Percentiles rank a stretch among this genome's conserved stretches.
These are phyloP conservation scores for Ophiosphaerella narmari DNA, from an alignment of 2,329 filamentous ascomycete species.

Conservation along the genomic window DNA sequence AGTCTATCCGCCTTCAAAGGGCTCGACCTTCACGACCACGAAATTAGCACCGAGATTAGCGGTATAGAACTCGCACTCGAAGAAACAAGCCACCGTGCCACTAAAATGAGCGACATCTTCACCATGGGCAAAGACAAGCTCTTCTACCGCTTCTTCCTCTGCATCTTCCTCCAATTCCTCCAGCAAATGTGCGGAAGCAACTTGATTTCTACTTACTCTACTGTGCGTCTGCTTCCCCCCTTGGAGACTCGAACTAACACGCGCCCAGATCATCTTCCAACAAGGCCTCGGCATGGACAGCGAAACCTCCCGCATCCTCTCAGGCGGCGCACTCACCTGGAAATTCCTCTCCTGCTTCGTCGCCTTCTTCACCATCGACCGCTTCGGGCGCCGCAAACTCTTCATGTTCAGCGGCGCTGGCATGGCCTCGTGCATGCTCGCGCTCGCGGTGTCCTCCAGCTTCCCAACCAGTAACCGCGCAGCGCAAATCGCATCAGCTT, in stretches of 20 bases:
- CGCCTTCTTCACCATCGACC: conserved; percentile 72
- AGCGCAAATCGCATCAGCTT: conserved; percentile 58
- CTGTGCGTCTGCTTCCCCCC: conserved; percentile 56
- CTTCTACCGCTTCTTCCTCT: conserved; percentile 62
- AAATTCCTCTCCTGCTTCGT: conserved; percentile 63
- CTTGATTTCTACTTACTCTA: conserved; percentile 56
- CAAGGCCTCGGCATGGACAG: conserved; percentile 50
- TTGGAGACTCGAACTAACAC: neutral
- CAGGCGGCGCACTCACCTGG: conserved; percentile 63
- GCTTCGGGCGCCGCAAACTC: conserved; percentile 66
- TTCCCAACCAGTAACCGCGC: conserved; percentile 52
- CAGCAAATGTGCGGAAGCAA: conserved; percentile 59
- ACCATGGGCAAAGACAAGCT: conserved; percentile 67
- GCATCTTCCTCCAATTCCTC: conserved; percentile 56
- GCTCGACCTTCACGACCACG: conserved; percentile 49
- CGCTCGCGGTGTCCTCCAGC: conserved; percentile 58
- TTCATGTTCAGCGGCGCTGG: conserved; percentile 59
- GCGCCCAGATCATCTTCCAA: conserved; percentile 47
- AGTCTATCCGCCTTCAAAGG: conserved; percentile 49
- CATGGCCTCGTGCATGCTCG: conserved; percentile 61
- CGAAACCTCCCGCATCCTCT: conserved; percentile 63
- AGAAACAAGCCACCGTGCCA: conserved; percentile 60
- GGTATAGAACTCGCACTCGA: conserved; percentile 59
- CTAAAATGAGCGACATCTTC: conserved; percentile 60
- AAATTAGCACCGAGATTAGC: conserved; percentile 66